phyloP scores from a whole-genome alignment of 2,329 filamentous ascomycete species.

The Erysiphe neolycopersici region DNA sequence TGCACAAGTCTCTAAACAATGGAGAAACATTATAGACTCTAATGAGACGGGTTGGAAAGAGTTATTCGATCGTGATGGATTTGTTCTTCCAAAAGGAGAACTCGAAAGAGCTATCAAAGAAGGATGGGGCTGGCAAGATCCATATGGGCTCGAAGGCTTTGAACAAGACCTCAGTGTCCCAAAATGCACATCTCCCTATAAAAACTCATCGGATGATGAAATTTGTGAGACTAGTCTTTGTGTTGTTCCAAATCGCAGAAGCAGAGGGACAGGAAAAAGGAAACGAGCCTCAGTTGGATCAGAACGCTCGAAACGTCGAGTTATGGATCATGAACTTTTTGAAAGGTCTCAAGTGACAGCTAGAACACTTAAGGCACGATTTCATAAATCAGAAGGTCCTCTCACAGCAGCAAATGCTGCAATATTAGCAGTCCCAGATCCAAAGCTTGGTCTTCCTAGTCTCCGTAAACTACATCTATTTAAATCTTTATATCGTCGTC shows the following conservation, averaged over 20 bases:
- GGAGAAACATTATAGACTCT: constrained; percentile 71
- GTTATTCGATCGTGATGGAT: constrained; percentile 64
- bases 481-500: constrained; percentile 86
- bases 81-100: constrained; percentile 51
- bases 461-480: constrained; percentile 71
- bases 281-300: constrained; percentile 9
- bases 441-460: constrained; percentile 49
- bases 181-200: neutral
- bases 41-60: constrained; percentile 95
- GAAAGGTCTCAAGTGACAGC: constrained; percentile 8
- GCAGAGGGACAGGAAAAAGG: constrained; percentile 11
- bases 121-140: constrained; percentile 96
- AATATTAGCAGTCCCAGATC: constrained; percentile 56
- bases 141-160: constrained; percentile 42
- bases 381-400: constrained; percentile 42
- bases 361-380: constrained; percentile 6
- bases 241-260: constrained; percentile 5
- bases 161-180: constrained; percentile 51
- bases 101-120: constrained; percentile 63
- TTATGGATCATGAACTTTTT: constrained; percentile 8
- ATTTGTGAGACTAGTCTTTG: constrained; percentile 9
- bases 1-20: constrained; percentile 80
- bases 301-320: constrained; percentile 12
- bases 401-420: constrained; percentile 69
- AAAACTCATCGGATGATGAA: constrained; percentile 22